These are phyloP conservation scores for Brettanomyces anomalus DNA, from an alignment of 805 yeast species.

Conservation along the genomic window DNA sequence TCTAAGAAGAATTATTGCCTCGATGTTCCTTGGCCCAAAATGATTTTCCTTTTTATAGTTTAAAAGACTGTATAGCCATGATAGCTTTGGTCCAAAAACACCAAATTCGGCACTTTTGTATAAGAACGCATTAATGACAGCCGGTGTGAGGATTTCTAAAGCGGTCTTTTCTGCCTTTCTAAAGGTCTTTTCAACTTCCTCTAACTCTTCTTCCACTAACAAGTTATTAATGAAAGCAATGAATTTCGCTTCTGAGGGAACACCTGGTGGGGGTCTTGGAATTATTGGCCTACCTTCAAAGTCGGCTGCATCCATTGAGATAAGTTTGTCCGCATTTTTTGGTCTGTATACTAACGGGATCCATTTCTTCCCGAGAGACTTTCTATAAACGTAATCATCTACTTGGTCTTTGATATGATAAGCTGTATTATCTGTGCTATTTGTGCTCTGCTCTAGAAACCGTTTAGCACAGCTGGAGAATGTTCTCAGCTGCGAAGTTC, in stretches of 20 bases:
- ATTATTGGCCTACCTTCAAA: constrained; percentile 20
- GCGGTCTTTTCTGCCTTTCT: constrained; percentile 10
- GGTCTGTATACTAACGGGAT: constrained; percentile 18
- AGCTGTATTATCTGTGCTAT: not conserved
- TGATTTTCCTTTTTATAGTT: constrained; percentile 8
- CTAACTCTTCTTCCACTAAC: constrained; percentile 17
- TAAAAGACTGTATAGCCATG: constrained; percentile 13
- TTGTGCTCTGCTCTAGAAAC: not conserved
- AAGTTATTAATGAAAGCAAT: constrained; percentile 18
- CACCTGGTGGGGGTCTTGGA: constrained; percentile 16
- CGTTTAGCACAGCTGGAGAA: not conserved
- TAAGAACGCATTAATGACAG: constrained; percentile 17
- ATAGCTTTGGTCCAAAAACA: constrained; percentile 9
- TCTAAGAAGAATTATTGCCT: constrained; percentile 18
- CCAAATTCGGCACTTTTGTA: constrained; percentile 20
- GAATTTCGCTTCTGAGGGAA: constrained; percentile 20
- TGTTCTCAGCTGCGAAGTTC: too few relatives aligned
- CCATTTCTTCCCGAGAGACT: constrained; percentile 15
- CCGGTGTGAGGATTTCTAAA: constrained; percentile 14
- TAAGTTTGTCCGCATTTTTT: constrained; percentile 14
- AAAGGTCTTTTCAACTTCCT: constrained; percentile 10
- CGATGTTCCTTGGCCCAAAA: constrained; percentile 14
- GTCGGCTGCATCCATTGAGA: constrained; percentile 16
- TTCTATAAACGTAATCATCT: constrained; percentile 21
- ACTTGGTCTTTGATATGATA: constrained; percentile 20